These are phyloP conservation scores for Chlorociboria aeruginascens DNA, from an alignment of 495 filamentous ascomycete species.

Conservation along the genomic window DNA sequence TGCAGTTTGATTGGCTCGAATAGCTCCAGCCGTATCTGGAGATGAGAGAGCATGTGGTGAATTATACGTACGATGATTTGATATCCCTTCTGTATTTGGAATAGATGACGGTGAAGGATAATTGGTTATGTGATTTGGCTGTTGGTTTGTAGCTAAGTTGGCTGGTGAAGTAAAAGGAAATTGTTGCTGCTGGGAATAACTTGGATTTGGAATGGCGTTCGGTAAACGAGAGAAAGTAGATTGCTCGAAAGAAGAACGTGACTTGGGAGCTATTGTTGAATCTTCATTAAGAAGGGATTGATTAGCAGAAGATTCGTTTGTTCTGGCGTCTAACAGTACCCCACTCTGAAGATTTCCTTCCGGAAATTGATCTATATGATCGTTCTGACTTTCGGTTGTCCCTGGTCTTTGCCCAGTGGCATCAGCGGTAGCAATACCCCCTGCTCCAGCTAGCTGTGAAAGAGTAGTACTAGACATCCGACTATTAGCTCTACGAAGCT, in stretches of 20 bases:
- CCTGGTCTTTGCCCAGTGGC: conserved; percentile 22
- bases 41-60: conserved; percentile 3
- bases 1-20: not conserved
- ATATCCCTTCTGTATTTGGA: not conserved
- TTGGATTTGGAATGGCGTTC: conserved; percentile 1
- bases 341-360: conserved; percentile 27
- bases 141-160: not conserved
- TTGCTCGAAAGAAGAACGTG: conserved; percentile 16
- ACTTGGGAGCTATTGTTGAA: conserved; percentile 18
- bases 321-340: conserved; percentile 35
- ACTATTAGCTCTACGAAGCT: conserved; percentile 64
- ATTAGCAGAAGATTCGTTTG: conserved; percentile 38
- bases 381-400: conserved; percentile 22
- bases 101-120: not conserved
- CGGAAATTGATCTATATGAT: conserved; percentile 5
- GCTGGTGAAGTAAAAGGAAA: not conserved
- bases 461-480: conserved; percentile 74
- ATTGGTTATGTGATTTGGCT: not conserved
- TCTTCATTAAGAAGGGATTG: conserved; percentile 35
- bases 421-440: conserved; percentile 26
- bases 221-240: conserved; percentile 8
- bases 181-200: conserved; percentile 4
- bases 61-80: conserved; percentile 4
- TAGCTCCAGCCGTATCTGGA: not conserved
- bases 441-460: conserved; percentile 58